Conservation (phyloP, 495 filamentous ascomycete genomes). For the Hyaloscypha variabilis region DNA sequence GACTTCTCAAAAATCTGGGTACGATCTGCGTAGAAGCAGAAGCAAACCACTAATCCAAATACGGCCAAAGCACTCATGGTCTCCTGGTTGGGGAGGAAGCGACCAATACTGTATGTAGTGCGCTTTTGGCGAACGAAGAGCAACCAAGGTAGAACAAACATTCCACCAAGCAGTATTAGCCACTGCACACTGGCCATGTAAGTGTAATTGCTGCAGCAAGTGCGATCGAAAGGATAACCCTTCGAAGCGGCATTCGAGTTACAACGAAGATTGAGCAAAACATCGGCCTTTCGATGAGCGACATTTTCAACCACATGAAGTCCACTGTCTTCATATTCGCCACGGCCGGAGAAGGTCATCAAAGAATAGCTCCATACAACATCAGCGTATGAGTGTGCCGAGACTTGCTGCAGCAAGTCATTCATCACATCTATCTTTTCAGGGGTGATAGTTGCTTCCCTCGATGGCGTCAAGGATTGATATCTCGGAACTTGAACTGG, state of each 20-base stretch:
- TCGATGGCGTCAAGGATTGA: slow-evolving; percentile 44
- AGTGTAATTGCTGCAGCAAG: slow-evolving; percentile 57
- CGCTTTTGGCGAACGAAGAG: slow-evolving; percentile 28
- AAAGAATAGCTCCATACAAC: slow-evolving; percentile 54
- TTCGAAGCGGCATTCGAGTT: slow-evolving; percentile 45
- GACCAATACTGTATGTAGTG: background rate
- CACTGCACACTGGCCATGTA: slow-evolving; percentile 37
- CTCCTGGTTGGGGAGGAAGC: slow-evolving; percentile 12
- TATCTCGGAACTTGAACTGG: slow-evolving; percentile 61
- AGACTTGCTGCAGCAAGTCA: slow-evolving; percentile 50
- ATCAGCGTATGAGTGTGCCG: slow-evolving; percentile 42
- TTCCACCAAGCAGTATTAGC: slow-evolving; percentile 35
- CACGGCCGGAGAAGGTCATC: slow-evolving; percentile 41
- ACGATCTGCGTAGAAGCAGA: slow-evolving; percentile 59
- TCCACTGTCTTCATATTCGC: slow-evolving; percentile 49
- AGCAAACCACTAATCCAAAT: slow-evolving; percentile 44
- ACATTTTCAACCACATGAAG: slow-evolving; percentile 53
- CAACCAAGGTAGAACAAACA: slow-evolving; percentile 32
- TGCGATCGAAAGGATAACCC: slow-evolving; percentile 53
- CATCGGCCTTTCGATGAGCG: slow-evolving; percentile 51
- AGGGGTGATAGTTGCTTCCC: slow-evolving; percentile 50
- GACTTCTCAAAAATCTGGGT: slow-evolving; percentile 56
- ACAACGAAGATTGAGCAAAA: slow-evolving; percentile 60
- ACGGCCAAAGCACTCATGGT: slow-evolving; percentile 18
- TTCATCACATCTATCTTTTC: slow-evolving; percentile 58